A percentile compares a stretch with the other conserved stretches of the same genome.
These are phyloP conservation scores for Curvularia verruculosa DNA, from an alignment of 2,329 filamentous ascomycete genomes.

Conservation along the genomic window DNA sequence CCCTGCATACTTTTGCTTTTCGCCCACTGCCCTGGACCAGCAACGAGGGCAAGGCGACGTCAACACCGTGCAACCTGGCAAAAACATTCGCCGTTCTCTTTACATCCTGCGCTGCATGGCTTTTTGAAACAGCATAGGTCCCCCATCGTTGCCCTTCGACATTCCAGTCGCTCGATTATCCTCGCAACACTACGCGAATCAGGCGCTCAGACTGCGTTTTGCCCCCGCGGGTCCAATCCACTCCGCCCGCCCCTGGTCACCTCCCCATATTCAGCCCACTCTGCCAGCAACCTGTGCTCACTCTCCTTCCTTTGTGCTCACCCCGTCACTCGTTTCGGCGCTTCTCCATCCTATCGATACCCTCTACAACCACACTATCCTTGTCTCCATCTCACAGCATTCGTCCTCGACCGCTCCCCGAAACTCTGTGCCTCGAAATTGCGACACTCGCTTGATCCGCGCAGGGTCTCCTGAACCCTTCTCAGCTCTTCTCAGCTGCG, in stretches of 20 bases:
- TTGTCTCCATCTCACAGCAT: slow-evolving; percentile 6
- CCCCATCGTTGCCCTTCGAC: slow-evolving; percentile 4
- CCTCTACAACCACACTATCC: slow-evolving; percentile 19
- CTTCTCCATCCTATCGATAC: slow-evolving; percentile 24
- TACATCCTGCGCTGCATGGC: not conserved
- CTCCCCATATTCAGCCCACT: slow-evolving; percentile 28
- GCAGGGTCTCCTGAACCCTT: slow-evolving; percentile 31
- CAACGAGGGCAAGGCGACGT: slow-evolving; percentile 5
- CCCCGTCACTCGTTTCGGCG: slow-evolving; percentile 44
- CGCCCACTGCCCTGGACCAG: slow-evolving; percentile 9
- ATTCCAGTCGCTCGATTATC: slow-evolving; percentile 33
- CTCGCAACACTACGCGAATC: slow-evolving; percentile 19
- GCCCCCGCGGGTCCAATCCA: slow-evolving; percentile 26
- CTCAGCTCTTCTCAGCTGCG: slow-evolving; percentile 15
- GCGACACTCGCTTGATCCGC: slow-evolving; percentile 21
- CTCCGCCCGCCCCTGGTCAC: slow-evolving; percentile 32
- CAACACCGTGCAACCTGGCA: slow-evolving; percentile 6
- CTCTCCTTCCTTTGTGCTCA: slow-evolving; percentile 30
- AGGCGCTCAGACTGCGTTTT: slow-evolving; percentile 20
- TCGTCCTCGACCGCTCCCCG: slow-evolving; percentile 10
- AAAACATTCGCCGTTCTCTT: not conserved
- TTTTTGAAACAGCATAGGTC: not conserved
- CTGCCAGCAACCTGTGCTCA: slow-evolving; percentile 23
- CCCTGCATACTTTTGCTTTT: slow-evolving; percentile 16
- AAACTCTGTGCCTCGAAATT: slow-evolving; percentile 11